phyloP scores from a whole-genome alignment of 371 early-diverging fungal species.

The Dichotomocladium elegans region DNA sequence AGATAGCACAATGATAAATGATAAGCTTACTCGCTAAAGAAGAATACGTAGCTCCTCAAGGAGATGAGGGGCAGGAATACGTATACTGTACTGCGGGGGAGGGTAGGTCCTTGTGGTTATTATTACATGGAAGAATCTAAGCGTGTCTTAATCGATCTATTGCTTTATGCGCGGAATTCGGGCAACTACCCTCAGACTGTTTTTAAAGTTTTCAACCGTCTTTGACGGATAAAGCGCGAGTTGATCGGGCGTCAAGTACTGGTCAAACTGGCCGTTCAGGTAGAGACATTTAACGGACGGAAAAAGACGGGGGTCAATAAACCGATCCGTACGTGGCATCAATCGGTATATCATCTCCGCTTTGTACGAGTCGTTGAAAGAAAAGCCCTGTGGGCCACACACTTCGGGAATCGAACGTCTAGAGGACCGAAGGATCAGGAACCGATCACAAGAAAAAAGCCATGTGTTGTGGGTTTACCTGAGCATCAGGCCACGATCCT shows the following conservation, averaged over 20 bases:
- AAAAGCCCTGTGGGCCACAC: constrained; percentile 11
- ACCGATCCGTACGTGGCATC: constrained; percentile 25
- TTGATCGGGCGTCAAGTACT: constrained; percentile 11
- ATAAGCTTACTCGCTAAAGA: too few species aligned
- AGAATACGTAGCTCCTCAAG: too few species aligned
- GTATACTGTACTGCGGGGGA: too few species aligned
- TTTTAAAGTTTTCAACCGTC: constrained; percentile 8
- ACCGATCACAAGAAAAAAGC: not conserved
- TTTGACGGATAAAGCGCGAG: constrained; percentile 24
- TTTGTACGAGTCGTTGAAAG: constrained; percentile 25
- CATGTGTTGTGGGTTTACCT: constrained; percentile 2
- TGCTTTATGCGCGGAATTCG: too few species aligned
- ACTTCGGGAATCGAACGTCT: constrained; percentile 2
- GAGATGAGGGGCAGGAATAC: too few species aligned
- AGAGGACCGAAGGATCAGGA: not conserved
- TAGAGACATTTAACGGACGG: constrained; percentile 8
- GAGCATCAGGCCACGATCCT: constrained; percentile 23
- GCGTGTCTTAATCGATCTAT: too few species aligned
- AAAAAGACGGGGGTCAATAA: constrained; percentile 11
- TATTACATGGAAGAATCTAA: too few species aligned
- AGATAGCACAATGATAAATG: too few species aligned
- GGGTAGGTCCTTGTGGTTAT: too few species aligned
- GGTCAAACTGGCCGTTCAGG: constrained; percentile 12
- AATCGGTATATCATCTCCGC: constrained; percentile 19
- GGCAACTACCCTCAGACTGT: too few species aligned